Base-by-base conservation (phyloP, 371 early-diverging fungal species). In the Syncephalis plumigaleata region DNA sequence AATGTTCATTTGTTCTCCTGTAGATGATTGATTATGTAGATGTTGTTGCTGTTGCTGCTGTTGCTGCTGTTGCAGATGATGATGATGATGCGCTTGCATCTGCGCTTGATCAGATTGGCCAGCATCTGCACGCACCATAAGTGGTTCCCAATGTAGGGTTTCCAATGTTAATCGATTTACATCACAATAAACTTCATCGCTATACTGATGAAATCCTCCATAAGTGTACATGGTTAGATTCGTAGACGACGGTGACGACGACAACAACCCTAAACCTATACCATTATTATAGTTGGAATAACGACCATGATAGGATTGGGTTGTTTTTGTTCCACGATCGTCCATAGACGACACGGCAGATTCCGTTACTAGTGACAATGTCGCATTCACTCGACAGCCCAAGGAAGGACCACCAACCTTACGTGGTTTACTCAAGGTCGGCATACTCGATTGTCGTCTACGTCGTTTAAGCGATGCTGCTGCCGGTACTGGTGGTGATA, bases 191-290 rank as follows among this genome's bases (percentile, higher is more conserved):
- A 81, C 76, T 39, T 73, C 79, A 51, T 76, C 77, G 1, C 67
- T 72, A 46, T 75, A 78, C 40, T 75, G 72, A 53, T 81, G 67
- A 53, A 81, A 81, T 1, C 81, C 80, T 21, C 77, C 80, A 66
- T 77, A 80, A 4, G 72, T 64, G 46, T 73, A 75, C 13, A 76
- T 23, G 20, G 39, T 11, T 31, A 31, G 11, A 31, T 11, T 31
- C 31, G 11, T 31, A 4, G 31, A 11, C 11, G 31, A n/a, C n/a
- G n/a, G n/a, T n/a, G n/a, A n/a, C n/a, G n/a, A n/a, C n/a, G n/a
- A n/a, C n/a, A n/a, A n/a, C n/a, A n/a, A n/a, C n/a, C n/a, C n/a
- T n/a, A n/a, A n/a, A n/a, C n/a, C n/a, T n/a, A n/a, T n/a, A n/a
- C n/a, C n/a, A n/a, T n/a, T 31, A 31, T 11, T 31, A 31, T 31